Evolutionary conservation across 176 grass and related monocot species (phyloP).

Genomic region (Leersia perrieri): DNA sequence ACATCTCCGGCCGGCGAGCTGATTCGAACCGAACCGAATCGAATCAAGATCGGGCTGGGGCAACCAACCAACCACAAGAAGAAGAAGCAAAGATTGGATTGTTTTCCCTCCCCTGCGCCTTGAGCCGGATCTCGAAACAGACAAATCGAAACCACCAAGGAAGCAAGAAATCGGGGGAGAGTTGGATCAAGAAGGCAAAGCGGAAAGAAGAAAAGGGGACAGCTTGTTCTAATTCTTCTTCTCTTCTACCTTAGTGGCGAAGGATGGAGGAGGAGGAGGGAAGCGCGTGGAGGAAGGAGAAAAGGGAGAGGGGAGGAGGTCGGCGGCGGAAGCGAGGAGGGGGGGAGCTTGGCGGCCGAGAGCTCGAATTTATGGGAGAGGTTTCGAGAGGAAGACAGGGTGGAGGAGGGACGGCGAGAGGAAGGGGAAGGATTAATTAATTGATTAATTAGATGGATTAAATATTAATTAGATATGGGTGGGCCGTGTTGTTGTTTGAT

Average conservation of each 20-base stretch:
- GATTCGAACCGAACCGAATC: neutral
- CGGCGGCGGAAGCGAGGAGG: neutral
- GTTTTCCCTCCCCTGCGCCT: no score
- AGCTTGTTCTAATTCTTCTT: no score
- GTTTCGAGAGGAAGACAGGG: no score
- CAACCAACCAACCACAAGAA: no score
- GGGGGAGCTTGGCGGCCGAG: neutral
- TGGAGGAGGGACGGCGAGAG: neutral
- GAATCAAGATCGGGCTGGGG: neutral
- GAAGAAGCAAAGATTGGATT: neutral
- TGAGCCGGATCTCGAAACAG: neutral
- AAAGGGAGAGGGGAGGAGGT: neutral
- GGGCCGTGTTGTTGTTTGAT: no score
- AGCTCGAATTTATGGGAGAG: neutral
- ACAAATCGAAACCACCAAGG: neutral
- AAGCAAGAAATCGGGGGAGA: neutral
- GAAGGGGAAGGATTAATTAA: neutral
- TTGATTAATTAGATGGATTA: neutral
- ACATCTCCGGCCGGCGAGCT: constrained; percentile 24
- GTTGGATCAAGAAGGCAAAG: neutral
- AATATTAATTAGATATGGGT: neutral
- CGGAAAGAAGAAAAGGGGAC: neutral
- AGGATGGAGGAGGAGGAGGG: neutral
- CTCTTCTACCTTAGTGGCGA: neutral
- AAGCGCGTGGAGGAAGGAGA: neutral